A percentile compares a stretch with the other conserved stretches of the same genome.
phyloP scores from a whole-genome alignment of 495 filamentous ascomycete species.

The Aspergillus affinis region DNA sequence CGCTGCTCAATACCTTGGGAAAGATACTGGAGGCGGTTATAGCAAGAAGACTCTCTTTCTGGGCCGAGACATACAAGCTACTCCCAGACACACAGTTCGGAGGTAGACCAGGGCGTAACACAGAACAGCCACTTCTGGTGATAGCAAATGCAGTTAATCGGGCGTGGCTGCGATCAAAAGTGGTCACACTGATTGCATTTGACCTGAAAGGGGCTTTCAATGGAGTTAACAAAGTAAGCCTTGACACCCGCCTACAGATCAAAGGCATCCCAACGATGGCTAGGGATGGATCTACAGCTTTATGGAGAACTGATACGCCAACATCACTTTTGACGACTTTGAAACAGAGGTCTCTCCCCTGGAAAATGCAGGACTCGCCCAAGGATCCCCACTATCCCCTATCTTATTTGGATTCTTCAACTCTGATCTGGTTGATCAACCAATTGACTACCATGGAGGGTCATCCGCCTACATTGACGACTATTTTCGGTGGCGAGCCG shows the following conservation, averaged over 20 bases:
- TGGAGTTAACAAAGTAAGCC: constrained; percentile 25
- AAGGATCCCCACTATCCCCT: constrained; percentile 28
- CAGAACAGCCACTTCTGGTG: constrained; percentile 26
- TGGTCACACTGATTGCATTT: constrained; percentile 25
- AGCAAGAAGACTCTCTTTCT: constrained; percentile 20
- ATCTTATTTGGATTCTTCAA: constrained; percentile 34
- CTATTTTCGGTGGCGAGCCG: constrained; percentile 23
- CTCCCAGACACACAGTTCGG: constrained; percentile 28
- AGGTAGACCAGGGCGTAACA: constrained; percentile 22
- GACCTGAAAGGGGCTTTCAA: constrained; percentile 34
- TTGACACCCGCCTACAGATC: constrained; percentile 18
- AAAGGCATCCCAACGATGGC: constrained; percentile 21
- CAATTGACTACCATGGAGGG: constrained; percentile 18
- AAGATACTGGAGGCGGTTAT: constrained; percentile 29
- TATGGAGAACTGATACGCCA: constrained; percentile 22
- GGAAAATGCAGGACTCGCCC: constrained; percentile 25
- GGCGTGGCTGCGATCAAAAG: constrained; percentile 22
- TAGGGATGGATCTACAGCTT: constrained; percentile 28
- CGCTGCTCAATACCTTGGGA: constrained; percentile 28
- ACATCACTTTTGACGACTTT: constrained; percentile 29
- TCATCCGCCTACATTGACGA: constrained; percentile 28
- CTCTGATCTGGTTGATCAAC: constrained; percentile 25
- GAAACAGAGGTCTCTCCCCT: constrained; percentile 9
- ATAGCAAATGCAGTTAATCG: constrained; percentile 25
- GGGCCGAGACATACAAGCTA: constrained; percentile 22